Evolutionary conservation across 352 stramenopile species (phyloP), one percentile per base, ranked within the genome.

Genomic region (Globisporangium okanoganense): DNA sequence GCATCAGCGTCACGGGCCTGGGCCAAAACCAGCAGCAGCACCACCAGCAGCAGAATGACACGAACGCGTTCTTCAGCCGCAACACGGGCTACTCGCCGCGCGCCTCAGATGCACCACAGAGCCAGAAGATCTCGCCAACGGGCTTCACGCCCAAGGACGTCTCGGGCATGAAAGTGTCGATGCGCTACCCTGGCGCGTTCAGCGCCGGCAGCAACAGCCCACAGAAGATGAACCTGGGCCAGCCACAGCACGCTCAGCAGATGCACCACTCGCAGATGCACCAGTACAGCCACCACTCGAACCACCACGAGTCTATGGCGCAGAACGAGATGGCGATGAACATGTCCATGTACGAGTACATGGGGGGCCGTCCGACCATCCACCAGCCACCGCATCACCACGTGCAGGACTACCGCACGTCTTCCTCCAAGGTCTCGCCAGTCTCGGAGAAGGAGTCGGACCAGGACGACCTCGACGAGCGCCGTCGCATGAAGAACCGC

Each of bases 301-400:
- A 78, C 60, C 77, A 82, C 66, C 70, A 74, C 18, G 68, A 58
- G 36, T 61, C 75, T 14, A 66, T 69, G 40, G 65, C 69, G 18
- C 78, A 83, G 47, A 57, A 61, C 16, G 72, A 91, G 38, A 88
- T 92, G 72, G 62, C 72, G 22, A 89, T 91, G 77, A 86, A 75
- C 68, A 90, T 94, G 85, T 54, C 69, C 16, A 92, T 93, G 79
- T 92, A 87, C 61, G 85, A 94, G 56, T 93, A 94, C 71, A 83
- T 93, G 75, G 85, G 83, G 75, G 85, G 83, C 59, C 79, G 85
- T 22, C 82, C 80, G 1, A 69, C 67, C 3, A 67, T 92, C 49
- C 71, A 82, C 49, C 79, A 87, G 63, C 68, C 71, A 22, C 57
- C 75, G 48, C 69, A 45, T 3, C 60, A 69, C 27, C 66, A 70